Conservation (phyloP, 257 asterid genomes). For the Lithospermum erythrorhizon region DNA sequence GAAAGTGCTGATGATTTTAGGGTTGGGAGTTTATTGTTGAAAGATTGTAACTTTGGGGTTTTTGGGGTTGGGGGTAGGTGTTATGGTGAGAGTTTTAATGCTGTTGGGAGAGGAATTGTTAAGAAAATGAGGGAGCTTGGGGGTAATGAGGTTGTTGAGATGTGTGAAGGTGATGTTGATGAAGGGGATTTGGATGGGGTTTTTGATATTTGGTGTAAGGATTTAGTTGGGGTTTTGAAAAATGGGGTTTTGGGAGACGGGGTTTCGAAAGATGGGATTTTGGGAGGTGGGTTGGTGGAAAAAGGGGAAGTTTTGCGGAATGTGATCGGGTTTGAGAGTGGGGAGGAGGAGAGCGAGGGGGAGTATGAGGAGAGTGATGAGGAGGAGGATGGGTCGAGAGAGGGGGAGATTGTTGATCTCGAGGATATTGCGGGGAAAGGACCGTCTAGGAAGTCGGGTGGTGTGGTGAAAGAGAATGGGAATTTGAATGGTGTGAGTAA, state of each 20-base stretch:
- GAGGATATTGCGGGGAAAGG: constrained; percentile 95
- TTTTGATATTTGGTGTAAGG: constrained; percentile 68
- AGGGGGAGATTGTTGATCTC: constrained; percentile 61
- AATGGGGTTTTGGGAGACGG: constrained; percentile 21
- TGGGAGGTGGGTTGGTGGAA: constrained; percentile 34
- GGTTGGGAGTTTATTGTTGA: constrained; percentile 70
- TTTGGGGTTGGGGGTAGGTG: constrained; percentile 87
- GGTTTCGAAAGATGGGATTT: constrained; percentile 21
- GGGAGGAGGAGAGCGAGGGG: constrained; percentile 25
- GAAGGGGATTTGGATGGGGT: constrained; percentile 53
- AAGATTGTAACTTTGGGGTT: constrained; percentile 51
- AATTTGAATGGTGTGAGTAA: constrained; percentile 36
- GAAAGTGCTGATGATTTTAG: constrained; percentile 94
- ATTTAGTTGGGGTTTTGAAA: constrained; percentile 43
- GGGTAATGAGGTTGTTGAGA: constrained; percentile 52
- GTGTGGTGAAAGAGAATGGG: constrained; percentile 42
- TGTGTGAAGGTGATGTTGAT: constrained; percentile 77
- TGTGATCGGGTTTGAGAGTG: constrained; percentile 36
- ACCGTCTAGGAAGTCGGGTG: constrained; percentile 49
- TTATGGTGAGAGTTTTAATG: constrained; percentile 61
- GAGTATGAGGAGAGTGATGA: constrained; percentile 30
- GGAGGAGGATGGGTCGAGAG: constrained; percentile 30
- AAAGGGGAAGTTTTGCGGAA: constrained; percentile 16
- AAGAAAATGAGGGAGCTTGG: constrained; percentile 60
- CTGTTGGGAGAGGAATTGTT: constrained; percentile 46